A percentile compares a stretch with the other conserved stretches of the same genome.
These are phyloP conservation scores for Aspergillus cristatus DNA, from an alignment of 495 filamentous ascomycete species.

Conservation along the genomic window DNA sequence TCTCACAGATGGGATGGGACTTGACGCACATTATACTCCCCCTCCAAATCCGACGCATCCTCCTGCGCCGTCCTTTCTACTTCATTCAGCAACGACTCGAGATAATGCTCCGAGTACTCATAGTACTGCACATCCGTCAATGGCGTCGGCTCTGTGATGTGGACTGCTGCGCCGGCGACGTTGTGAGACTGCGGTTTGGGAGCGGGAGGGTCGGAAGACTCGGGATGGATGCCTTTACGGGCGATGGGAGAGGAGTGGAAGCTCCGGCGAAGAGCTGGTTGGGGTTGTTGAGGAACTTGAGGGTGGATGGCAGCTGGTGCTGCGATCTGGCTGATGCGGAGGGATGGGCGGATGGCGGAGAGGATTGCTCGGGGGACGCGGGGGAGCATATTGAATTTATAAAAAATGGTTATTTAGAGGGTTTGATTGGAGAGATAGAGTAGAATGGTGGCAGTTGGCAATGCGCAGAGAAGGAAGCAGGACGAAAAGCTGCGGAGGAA, in stretches of 20 bases:
- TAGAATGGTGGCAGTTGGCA: background rate
- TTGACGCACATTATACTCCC: conserved; percentile 45
- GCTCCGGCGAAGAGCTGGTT: conserved; percentile 5
- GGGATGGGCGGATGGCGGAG: conserved; percentile 14
- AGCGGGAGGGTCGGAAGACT: conserved; percentile 29
- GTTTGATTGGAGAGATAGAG: background rate
- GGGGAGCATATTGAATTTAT: conserved; percentile 20
- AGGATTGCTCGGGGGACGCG: conserved; percentile 22
- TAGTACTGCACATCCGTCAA: conserved; percentile 36
- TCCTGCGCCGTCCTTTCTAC: conserved; percentile 41
- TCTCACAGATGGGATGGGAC: background rate
- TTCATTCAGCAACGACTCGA: conserved; percentile 35
- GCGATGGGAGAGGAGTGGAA: conserved; percentile 24
- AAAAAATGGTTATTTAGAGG: background rate
- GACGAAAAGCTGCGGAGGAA: conserved; percentile 1
- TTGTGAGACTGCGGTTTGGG: conserved; percentile 27
- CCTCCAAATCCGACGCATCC: conserved; percentile 41
- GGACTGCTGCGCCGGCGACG: conserved; percentile 22
- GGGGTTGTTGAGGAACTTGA: background rate
- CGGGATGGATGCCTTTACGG: conserved; percentile 34
- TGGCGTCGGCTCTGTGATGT: conserved; percentile 33
- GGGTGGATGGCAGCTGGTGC: conserved; percentile 6
- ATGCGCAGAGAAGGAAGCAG: background rate
- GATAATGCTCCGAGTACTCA: conserved; percentile 40
- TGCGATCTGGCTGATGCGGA: conserved; percentile 15